Conservation (phyloP, 2,329 filamentous ascomycete species). For the Zelopaecilomyces penicillatus region DNA sequence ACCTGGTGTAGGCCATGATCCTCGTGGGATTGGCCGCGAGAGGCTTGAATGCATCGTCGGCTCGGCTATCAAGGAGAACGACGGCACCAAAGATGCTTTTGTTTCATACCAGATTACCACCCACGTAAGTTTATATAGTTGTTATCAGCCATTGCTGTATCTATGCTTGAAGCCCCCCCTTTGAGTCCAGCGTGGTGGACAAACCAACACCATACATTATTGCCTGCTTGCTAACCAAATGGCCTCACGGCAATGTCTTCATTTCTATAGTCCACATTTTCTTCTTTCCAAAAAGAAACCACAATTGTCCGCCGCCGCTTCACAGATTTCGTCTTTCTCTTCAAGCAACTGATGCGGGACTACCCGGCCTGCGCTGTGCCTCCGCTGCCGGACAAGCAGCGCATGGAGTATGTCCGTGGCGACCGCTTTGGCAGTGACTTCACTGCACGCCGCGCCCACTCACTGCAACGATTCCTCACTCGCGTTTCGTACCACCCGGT, state of each 20-base stretch:
- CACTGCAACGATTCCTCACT: conserved; percentile 81
- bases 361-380: conserved; percentile 90
- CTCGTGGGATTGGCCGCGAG: conserved; percentile 60
- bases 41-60: conserved; percentile 76
- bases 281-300: conserved; percentile 76
- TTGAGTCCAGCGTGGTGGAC: too few species aligned
- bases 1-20: conserved; percentile 45
- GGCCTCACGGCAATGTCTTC: background rate
- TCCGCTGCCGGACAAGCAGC: conserved; percentile 94
- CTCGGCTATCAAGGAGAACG: conserved; percentile 85
- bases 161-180: conserved; percentile 1
- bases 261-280: conserved; percentile 70
- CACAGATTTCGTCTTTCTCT: conserved; percentile 96
- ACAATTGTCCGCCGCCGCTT: conserved; percentile 82
- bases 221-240: too few species aligned
- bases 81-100: conserved; percentile 93
- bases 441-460: conserved; percentile 78
- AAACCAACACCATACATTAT: too few species aligned
- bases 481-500: conserved; percentile 83
- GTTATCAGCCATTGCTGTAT: background rate
- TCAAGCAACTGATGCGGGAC: conserved; percentile 78
- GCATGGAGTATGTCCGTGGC: conserved; percentile 96
- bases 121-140: conserved; percentile 45
- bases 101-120: conserved; percentile 93
- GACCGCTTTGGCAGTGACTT: conserved; percentile 94